phyloP scores from a whole-genome alignment of 2,329 filamentous ascomycete species.

The Clonostachys byssicola region DNA sequence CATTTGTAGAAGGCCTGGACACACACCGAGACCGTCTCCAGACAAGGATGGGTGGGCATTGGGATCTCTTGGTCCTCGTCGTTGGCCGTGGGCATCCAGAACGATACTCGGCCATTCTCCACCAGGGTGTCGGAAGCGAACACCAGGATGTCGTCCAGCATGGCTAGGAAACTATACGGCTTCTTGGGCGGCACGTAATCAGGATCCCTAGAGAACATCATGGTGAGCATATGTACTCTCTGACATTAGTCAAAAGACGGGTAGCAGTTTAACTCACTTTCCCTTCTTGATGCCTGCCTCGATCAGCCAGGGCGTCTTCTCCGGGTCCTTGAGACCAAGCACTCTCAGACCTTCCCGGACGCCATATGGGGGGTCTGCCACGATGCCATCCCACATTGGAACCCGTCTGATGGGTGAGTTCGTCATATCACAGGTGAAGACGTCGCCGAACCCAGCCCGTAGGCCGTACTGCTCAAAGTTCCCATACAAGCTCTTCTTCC shows the following conservation, averaged over 20 bases:
- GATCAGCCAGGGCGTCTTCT: constrained; percentile 54
- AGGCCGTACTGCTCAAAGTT: constrained; percentile 87
- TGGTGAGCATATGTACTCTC: no score
- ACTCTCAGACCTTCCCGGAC: constrained; percentile 90
- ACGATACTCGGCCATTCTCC: constrained; percentile 73
- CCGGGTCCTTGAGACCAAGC: constrained; percentile 69
- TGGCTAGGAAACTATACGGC: constrained; percentile 86
- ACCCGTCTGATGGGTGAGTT: constrained; percentile 66
- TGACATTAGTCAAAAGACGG: no score
- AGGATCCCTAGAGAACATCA: constrained; percentile 27
- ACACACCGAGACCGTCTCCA: constrained; percentile 73
- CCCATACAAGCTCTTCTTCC: constrained; percentile 44
- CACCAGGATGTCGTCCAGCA: constrained; percentile 84
- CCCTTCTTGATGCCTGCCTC: constrained; percentile 68
- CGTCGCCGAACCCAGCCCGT: constrained; percentile 62
- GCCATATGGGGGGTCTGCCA: constrained; percentile 95
- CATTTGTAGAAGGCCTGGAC: constrained; percentile 89
- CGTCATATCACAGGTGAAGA: constrained; percentile 82
- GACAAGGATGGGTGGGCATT: constrained; percentile 70
- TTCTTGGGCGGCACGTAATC: constrained; percentile 83
- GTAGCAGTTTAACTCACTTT: constrained; percentile 42
- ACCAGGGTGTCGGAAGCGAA: constrained; percentile 78
- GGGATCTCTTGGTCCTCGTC: constrained; percentile 72
- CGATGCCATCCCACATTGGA: constrained; percentile 79
- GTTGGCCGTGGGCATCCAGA: constrained; percentile 96